These are phyloP conservation scores for Zygotorulaspora florentina DNA, from an alignment of 805 yeast genomes.

Conservation along the genomic window DNA sequence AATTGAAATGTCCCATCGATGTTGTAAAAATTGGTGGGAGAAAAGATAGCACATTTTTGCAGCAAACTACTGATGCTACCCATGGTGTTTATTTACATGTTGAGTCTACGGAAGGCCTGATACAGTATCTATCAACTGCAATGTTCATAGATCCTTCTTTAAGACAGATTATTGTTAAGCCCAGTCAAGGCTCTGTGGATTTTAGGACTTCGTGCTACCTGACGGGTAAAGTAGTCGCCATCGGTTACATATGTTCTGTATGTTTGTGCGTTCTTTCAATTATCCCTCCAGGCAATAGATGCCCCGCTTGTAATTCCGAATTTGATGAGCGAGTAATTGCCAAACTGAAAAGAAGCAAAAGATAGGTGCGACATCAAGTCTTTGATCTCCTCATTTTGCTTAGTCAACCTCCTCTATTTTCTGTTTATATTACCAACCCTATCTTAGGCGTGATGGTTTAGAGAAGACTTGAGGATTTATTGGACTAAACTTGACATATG, in stretches of 20 bases:
- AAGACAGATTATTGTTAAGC: constrained; percentile 69
- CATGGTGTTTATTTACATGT: constrained; percentile 79
- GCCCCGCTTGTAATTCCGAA: constrained; percentile 83
- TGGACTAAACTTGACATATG: too few species aligned
- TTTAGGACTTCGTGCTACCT: constrained; percentile 92
- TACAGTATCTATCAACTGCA: constrained; percentile 79
- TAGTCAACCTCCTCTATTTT: neutral
- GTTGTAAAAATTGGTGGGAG: constrained; percentile 65
- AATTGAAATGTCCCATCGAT: constrained; percentile 83
- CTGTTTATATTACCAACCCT: neutral
- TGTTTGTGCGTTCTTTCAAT: constrained; percentile 75
- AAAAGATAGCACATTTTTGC: constrained; percentile 71
- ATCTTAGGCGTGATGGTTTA: neutral
- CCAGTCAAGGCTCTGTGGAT: constrained; percentile 81
- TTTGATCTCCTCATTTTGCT: too few species aligned
- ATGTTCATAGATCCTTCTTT: constrained; percentile 82
- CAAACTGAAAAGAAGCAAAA: constrained; percentile 45
- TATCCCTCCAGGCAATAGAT: constrained; percentile 60
- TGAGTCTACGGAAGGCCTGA: constrained; percentile 65
- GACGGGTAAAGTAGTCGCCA: constrained; percentile 84
- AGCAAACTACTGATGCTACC: constrained; percentile 95
- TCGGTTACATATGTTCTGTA: constrained; percentile 93
- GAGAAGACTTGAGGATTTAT: too few species aligned
- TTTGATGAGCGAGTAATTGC: constrained; percentile 64
- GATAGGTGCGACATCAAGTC: constrained; percentile 37